A percentile compares a stretch with the other conserved stretches of the same genome.
Evolutionary conservation across 345 rosid species (phyloP).

Genomic region (Crucihimalaya himalaica): DNA sequence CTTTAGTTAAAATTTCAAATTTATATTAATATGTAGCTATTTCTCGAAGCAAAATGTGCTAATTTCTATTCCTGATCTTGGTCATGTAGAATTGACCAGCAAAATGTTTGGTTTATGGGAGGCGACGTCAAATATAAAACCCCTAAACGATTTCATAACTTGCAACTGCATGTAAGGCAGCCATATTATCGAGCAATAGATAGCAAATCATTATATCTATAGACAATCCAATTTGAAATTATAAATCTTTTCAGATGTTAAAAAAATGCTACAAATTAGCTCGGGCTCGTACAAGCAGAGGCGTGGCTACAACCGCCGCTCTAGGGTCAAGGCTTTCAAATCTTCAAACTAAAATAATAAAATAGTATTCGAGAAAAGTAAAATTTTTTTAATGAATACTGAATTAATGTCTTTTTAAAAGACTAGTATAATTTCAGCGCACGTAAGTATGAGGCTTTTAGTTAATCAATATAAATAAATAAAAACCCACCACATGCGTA

Average conservation of each 20-base stretch:
- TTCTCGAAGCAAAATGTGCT: not conserved
- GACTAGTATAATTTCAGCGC: slow-evolving; percentile 3
- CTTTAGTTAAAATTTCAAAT: not conserved
- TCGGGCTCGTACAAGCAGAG: slow-evolving; percentile 15
- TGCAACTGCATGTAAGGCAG: not conserved
- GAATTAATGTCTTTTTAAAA: not conserved
- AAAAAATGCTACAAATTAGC: not conserved
- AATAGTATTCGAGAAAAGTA: not conserved
- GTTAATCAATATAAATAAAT: not conserved
- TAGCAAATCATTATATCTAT: not conserved
- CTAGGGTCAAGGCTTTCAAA: slow-evolving; percentile 19
- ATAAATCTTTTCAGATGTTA: not conserved
- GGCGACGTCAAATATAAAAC: not conserved
- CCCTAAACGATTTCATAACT: not conserved
- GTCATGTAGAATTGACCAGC: not conserved
- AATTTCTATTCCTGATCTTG: not conserved
- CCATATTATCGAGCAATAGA: not conserved
- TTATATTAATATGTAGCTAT: not conserved
- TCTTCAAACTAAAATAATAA: not conserved
- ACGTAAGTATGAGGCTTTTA: slow-evolving; percentile 1
- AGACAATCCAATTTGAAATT: not conserved
- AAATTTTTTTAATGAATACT: not conserved
- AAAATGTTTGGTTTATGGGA: not conserved
- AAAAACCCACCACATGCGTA: slow-evolving; percentile 12
- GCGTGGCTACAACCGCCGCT: slow-evolving; percentile 18